A percentile compares a stretch with the other conserved stretches of the same genome.
phyloP scores from a whole-genome alignment of 805 yeast species.

The Saccharomycopsis schoenii region DNA sequence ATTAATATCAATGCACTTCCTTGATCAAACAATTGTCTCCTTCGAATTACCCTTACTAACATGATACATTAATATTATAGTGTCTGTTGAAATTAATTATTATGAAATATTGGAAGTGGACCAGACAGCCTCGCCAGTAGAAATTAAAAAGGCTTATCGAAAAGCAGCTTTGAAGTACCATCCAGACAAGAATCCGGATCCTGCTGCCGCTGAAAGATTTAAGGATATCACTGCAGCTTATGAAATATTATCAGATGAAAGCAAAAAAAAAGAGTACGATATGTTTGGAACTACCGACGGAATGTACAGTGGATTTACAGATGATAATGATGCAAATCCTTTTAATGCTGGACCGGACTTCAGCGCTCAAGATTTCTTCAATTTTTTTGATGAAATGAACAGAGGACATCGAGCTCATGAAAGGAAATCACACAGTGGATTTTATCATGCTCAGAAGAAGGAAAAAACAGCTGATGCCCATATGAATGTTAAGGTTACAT shows the following conservation, averaged over 20 bases:
- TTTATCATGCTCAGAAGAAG: background rate
- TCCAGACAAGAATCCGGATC: constrained; percentile 71
- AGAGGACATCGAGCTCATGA: constrained; percentile 18
- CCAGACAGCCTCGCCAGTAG: constrained; percentile 51
- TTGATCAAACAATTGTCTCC: too few relatives aligned
- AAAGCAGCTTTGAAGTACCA: constrained; percentile 74
- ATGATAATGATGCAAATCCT: constrained; percentile 24
- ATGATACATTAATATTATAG: background rate
- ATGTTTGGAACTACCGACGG: constrained; percentile 27
- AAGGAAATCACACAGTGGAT: constrained; percentile 18
- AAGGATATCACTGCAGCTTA: constrained; percentile 83
- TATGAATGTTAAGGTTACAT: constrained; percentile 51
- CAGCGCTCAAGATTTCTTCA: constrained; percentile 67
- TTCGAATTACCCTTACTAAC: background rate
- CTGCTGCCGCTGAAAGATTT: constrained; percentile 70
- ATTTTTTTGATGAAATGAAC: constrained; percentile 48
- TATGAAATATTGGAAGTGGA: constrained; percentile 69
- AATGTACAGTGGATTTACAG: constrained; percentile 28
- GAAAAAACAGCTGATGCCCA: constrained; percentile 54
- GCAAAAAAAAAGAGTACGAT: constrained; percentile 49
- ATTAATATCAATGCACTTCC: too few relatives aligned
- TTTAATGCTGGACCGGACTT: constrained; percentile 29
- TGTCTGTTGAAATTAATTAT: constrained; percentile 18
- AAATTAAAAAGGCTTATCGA: constrained; percentile 78
- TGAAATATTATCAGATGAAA: constrained; percentile 68